Conservation (phyloP, 1,139 yeast species). For the Yamadazyma blattariae region DNA sequence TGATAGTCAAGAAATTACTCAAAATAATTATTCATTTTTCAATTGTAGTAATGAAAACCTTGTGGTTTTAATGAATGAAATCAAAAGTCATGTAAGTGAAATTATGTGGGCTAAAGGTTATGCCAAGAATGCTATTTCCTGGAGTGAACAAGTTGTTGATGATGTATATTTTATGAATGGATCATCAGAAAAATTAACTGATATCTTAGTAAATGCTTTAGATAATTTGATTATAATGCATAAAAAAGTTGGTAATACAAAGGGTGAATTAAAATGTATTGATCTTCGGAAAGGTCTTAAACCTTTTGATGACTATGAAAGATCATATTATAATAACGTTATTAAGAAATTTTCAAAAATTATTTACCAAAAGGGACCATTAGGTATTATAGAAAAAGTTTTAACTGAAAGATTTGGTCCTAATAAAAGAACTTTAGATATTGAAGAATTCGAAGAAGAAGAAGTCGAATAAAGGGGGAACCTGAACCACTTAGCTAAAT, state of each 20-base stretch:
- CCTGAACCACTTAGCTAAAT: too few species aligned
- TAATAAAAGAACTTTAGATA: constrained; percentile 29
- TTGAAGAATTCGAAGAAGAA: constrained; percentile 45
- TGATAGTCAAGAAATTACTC: constrained; percentile 19
- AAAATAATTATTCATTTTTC: constrained; percentile 36
- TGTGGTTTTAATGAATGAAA: constrained; percentile 27
- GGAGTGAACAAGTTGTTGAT: constrained; percentile 58
- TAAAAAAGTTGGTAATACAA: constrained; percentile 20
- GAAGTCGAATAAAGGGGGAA: constrained; percentile 32
- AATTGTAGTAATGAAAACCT: constrained; percentile 33
- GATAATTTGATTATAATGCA: constrained; percentile 34
- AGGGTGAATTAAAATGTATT: constrained; percentile 27
- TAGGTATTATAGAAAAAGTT: constrained; percentile 43
- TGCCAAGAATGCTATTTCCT: constrained; percentile 52
- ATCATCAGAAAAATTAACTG: constrained; percentile 26
- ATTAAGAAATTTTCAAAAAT: constrained; percentile 37
- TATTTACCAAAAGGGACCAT: constrained; percentile 40
- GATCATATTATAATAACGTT: constrained; percentile 35
- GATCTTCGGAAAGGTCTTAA: constrained; percentile 21
- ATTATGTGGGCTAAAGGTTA: constrained; percentile 60
- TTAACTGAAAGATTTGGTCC: constrained; percentile 40
- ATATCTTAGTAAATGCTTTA: constrained; percentile 31
- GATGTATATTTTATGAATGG: constrained; percentile 33
- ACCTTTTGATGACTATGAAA: constrained; percentile 19
- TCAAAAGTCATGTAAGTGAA: constrained; percentile 63